Base-by-base conservation (phyloP, 2,329 filamentous ascomycete species). In the Penicillium palitans region DNA sequence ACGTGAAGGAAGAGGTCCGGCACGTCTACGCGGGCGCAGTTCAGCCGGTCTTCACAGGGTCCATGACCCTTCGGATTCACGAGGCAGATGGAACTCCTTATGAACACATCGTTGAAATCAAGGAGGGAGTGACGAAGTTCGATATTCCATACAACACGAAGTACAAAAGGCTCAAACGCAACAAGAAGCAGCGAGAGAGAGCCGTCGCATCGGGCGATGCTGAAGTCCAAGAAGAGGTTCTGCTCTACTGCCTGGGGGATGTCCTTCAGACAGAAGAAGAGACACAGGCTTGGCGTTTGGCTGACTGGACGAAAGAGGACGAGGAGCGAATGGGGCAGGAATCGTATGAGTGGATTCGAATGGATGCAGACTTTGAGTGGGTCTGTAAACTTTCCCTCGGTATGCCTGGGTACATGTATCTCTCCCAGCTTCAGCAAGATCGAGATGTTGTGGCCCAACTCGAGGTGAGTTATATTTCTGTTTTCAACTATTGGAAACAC, bases 141-240 rank as follows among this genome's bases (percentile, higher is more conserved):
- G 93, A 97, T 61, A 97, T 99, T 60, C 93, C 93, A 0, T 99
- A 99, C 77, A 98, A 98, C 69, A 99, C 95, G 0, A 99, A 99
- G 73, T 99, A 99, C 79, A 99, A 98, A 79, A 88, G 96, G 9
- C 82, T 99, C 3, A 99, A 99, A 80, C 84, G 93, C 47, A 97
- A 90, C 59, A 86, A 89, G 45, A 83, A 90, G 33, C 87, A 93
- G 72, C 92, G 92, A 72, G 91, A 96, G 72, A 87, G 90, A 60
- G 86, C 84, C 24, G 83, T 84, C 40, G 86, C 80, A 44, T 89
- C 83, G 57, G 83, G 84, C 52, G 90, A 80, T 63, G 81, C 83
- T 17, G 89, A 90, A 61, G 83, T 84, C 8, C 86, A 90, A 54
- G 89, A 95, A 55, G 91, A 96, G 58, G 86, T 92, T 42, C 85